Conservation (phyloP, 305 asterid genomes). For the Striga hermonthica region DNA sequence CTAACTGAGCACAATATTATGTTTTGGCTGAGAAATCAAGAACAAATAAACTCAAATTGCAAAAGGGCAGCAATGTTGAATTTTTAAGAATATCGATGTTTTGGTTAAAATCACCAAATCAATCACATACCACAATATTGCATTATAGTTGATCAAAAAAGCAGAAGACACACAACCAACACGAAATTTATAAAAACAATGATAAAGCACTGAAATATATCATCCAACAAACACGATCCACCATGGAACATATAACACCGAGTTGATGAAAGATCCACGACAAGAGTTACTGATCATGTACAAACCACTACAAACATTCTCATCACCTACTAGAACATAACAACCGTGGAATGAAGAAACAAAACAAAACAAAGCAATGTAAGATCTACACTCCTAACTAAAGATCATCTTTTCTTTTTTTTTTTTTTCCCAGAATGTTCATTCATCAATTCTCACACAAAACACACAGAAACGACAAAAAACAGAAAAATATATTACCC, state of each 20-base stretch:
- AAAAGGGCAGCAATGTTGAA: not conserved
- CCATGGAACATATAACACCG: not conserved
- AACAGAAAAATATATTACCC: no score
- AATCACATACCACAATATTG: no score
- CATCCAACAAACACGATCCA: not conserved
- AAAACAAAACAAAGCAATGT: not conserved
- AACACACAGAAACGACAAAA: no score
- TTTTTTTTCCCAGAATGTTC: not conserved
- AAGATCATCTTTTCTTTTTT: no score
- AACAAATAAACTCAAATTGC: no score
- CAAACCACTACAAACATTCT: not conserved
- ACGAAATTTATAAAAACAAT: no score
- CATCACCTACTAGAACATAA: not conserved
- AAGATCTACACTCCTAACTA: not conserved
- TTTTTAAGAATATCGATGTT: not conserved
- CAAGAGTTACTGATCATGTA: not conserved
- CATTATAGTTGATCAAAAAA: no score
- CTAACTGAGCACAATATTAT: no score
- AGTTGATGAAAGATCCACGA: no score
- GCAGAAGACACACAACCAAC: no score
- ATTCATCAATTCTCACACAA: not conserved
- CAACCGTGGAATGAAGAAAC: not conserved
- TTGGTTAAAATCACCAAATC: no score
- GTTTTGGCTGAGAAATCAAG: no score
- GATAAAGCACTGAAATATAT: not conserved